Percentiles rank a stretch among this genome's conserved stretches.
Conservation (phyloP, 352 stramenopile species). For the Pythium volutum region DNA sequence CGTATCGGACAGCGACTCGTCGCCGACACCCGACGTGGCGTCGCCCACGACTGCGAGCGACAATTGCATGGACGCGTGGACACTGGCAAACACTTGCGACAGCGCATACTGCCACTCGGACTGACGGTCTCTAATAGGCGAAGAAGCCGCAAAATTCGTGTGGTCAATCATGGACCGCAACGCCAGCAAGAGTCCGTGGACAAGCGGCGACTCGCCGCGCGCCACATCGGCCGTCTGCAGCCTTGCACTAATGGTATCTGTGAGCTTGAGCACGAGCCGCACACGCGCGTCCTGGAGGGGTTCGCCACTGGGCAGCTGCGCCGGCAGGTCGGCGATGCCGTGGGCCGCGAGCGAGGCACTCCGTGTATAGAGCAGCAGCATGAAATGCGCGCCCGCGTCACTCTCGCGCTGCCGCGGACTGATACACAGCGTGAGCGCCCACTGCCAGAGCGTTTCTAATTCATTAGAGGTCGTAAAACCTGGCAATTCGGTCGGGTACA, state of each 20-base stretch:
- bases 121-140: constrained; percentile 24
- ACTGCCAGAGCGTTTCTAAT: constrained; percentile 55
- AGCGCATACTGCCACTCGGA: constrained; percentile 48
- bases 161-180: constrained; percentile 75
- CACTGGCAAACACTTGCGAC: constrained; percentile 41
- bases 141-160: constrained; percentile 39
- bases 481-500: constrained; percentile 60
- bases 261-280: constrained; percentile 58
- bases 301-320: not conserved
- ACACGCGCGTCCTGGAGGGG: constrained; percentile 25
- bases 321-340: constrained; percentile 20
- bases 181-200: constrained; percentile 75
- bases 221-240: constrained; percentile 32
- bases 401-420: constrained; percentile 81
- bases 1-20: constrained; percentile 57
- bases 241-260: constrained; percentile 43
- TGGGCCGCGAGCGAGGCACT: constrained; percentile 47
- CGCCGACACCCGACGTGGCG: constrained; percentile 58
- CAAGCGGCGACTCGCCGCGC: constrained; percentile 58
- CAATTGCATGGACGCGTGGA: constrained; percentile 60
- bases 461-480: constrained; percentile 46
- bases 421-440: constrained; percentile 63
- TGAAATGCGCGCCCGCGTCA: constrained; percentile 83
- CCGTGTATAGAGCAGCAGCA: constrained; percentile 72
- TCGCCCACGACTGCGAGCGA: constrained; percentile 74